Evolutionary conservation across 805 yeast species (phyloP), one percentile per base, ranked within the genome.

Genomic region (Candida maesae): DNA sequence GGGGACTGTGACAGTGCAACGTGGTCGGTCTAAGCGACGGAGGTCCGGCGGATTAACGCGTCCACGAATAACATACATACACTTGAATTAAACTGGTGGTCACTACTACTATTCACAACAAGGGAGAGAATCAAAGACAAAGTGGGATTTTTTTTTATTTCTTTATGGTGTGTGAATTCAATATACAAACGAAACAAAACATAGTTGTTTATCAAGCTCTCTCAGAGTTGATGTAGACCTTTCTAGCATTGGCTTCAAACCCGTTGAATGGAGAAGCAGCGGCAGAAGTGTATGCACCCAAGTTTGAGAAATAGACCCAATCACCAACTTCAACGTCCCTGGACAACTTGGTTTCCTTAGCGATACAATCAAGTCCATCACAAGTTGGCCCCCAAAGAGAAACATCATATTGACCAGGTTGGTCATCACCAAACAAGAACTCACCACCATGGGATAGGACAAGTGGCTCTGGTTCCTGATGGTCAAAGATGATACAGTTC

Each of bases 361-460:
- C 61, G 43, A 91, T 78, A 61, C 95, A 84, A 63, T 91, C 99
- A 48, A 91, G 71, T 3, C 97, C 97, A 65, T 91, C 99, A 67
- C 99, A 91, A 15, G 98, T 91, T 33, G 98, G 99, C 6, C 99
- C 99, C 99, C 99, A 91, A 45, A 93, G 73, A 4, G 95, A 85
- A 39, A 75, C 82, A 33, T 61, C 61, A 48, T 61, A 55, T 15
- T 36, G 26, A 31, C 61, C 59, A 29, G 43, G 7, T 46, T 29
- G 13, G 26, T 38, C 13, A 31, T 61, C 68, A 39, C 53, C 55
- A 51, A 71, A 74, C 45, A 63, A 63, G 58, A 71, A 76, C 33
- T 68, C 58, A 32, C 73, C 71, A 29, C 69, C 62, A 47, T 79
- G 80, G 34, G 78, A 70, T 45, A 90, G 69, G 6, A 86, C 84